Conservation (phyloP, 1,284 basidiomycete species). For the Malassezia cuniculi region DNA sequence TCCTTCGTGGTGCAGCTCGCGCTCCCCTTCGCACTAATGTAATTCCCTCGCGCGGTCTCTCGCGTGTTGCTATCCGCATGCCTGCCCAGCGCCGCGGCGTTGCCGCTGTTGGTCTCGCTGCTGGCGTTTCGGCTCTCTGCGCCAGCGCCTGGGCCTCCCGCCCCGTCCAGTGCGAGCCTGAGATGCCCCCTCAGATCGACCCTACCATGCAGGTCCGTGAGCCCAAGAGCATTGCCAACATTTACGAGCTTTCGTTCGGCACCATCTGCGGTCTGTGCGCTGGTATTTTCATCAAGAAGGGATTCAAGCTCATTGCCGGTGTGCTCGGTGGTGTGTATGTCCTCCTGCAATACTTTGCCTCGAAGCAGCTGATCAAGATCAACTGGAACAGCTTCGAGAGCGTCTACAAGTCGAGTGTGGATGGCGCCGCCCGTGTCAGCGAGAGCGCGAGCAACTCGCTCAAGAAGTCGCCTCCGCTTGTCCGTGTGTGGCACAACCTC, state of each 20-base stretch:
- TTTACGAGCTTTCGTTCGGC: slow-evolving; percentile 77
- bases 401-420: slow-evolving; percentile 61
- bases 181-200: not conserved
- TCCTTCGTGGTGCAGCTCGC: too few species aligned
- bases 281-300: slow-evolving; percentile 88
- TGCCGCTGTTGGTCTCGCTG: slow-evolving; percentile 6
- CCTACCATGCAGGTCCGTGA: slow-evolving; percentile 7
- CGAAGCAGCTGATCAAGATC: slow-evolving; percentile 54
- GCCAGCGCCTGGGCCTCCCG: slow-evolving; percentile 1
- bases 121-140: slow-evolving; percentile 7
- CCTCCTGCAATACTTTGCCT: slow-evolving; percentile 37
- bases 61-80: too few species aligned
- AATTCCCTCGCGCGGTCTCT: too few species aligned
- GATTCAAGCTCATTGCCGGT: slow-evolving; percentile 68
- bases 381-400: slow-evolving; percentile 58
- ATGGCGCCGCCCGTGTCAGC: slow-evolving; percentile 50
- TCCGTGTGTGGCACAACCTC: slow-evolving; percentile 58
- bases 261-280: slow-evolving; percentile 70
- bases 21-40: too few species aligned
- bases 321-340: slow-evolving; percentile 53
- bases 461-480: slow-evolving; percentile 14
- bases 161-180: slow-evolving; percentile 8
- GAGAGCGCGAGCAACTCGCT: slow-evolving; percentile 48
- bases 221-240: slow-evolving; percentile 58
- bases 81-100: not conserved